Evolutionary conservation across 2,329 filamentous ascomycete species (phyloP).

Genomic region (Epichloe hybrida): DNA sequence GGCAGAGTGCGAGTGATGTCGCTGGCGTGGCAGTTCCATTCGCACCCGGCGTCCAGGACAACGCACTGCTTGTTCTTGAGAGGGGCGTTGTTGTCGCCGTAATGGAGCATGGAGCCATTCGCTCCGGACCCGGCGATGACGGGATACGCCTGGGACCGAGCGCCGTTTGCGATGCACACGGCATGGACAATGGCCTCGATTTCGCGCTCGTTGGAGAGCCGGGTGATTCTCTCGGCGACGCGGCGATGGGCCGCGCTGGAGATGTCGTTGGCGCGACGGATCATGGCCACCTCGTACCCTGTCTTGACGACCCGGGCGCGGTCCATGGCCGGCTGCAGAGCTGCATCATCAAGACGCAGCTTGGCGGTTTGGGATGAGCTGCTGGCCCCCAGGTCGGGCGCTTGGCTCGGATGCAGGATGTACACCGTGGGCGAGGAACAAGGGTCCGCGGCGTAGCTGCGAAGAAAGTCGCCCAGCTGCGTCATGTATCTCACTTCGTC

Average conservation of each 20-base stretch:
- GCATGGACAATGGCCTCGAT: conserved; percentile 67
- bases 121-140: conserved; percentile 75
- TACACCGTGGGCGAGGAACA: conserved; percentile 28
- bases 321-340: conserved; percentile 61
- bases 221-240: conserved; percentile 50
- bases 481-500: conserved; percentile 52
- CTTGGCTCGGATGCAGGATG: conserved; percentile 35
- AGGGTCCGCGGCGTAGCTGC: conserved; percentile 19
- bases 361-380: conserved; percentile 6
- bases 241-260: conserved; percentile 64
- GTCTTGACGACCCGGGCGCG: conserved; percentile 71
- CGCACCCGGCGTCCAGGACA: conserved; percentile 76
- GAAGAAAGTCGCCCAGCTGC: conserved; percentile 36
- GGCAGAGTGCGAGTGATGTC: conserved; percentile 87
- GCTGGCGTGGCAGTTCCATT: conserved; percentile 74
- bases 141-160: conserved; percentile 69
- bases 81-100: conserved; percentile 63
- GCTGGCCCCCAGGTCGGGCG: conserved; percentile 10
- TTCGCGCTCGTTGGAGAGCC: conserved; percentile 64
- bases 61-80: conserved; percentile 59
- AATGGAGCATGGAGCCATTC: conserved; percentile 82
- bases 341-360: conserved; percentile 32
- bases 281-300: conserved; percentile 69
- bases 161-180: conserved; percentile 57
- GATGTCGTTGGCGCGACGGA: conserved; percentile 69